Percentiles rank a stretch among this genome's conserved stretches.
Evolutionary conservation across 495 filamentous ascomycete species (phyloP).

Genomic region (Neurospora pannonica): DNA sequence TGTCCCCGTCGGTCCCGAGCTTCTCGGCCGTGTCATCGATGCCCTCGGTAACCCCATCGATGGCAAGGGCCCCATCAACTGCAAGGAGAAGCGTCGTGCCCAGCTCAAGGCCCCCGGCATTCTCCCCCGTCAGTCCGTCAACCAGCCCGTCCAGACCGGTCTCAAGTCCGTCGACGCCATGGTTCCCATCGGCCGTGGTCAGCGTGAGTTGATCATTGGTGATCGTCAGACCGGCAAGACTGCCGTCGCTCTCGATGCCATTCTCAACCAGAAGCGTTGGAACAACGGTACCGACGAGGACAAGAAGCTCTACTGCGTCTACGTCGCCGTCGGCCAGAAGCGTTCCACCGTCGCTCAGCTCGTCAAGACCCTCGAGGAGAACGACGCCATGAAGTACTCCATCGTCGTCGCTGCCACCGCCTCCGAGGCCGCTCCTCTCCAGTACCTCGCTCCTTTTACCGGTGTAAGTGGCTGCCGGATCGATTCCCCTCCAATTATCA

Average conservation of each 20-base stretch:
- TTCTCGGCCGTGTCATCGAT: constrained; percentile 97
- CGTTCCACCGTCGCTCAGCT: constrained; percentile 98
- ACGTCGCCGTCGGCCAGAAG: constrained; percentile 99
- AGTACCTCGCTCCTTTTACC: constrained; percentile 95
- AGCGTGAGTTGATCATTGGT: constrained; percentile 99
- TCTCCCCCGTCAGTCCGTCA: constrained; percentile 91
- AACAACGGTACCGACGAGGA: constrained; percentile 79
- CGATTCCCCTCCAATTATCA: neutral
- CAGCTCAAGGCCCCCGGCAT: constrained; percentile 99
- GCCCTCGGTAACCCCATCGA: constrained; percentile 98
- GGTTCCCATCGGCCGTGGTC: constrained; percentile 99
- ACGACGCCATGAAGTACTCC: constrained; percentile 98
- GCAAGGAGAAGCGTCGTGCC: constrained; percentile 86
- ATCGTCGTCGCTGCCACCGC: constrained; percentile 93
- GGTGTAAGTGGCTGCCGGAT: constrained; percentile 11
- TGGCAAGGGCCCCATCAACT: constrained; percentile 93
- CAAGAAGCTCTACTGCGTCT: constrained; percentile 99
- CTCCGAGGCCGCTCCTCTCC: constrained; percentile 89
- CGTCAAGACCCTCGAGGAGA: constrained; percentile 99
- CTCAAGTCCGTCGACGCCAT: constrained; percentile 99
- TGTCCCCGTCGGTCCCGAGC: constrained; percentile 84
- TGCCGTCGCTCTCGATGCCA: constrained; percentile 94
- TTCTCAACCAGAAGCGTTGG: constrained; percentile 99
- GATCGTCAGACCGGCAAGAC: constrained; percentile 99
- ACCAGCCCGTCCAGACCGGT: constrained; percentile 97